Base-by-base conservation (phyloP, 257 asterid genomes). In the Marsdenia floribunda region DNA sequence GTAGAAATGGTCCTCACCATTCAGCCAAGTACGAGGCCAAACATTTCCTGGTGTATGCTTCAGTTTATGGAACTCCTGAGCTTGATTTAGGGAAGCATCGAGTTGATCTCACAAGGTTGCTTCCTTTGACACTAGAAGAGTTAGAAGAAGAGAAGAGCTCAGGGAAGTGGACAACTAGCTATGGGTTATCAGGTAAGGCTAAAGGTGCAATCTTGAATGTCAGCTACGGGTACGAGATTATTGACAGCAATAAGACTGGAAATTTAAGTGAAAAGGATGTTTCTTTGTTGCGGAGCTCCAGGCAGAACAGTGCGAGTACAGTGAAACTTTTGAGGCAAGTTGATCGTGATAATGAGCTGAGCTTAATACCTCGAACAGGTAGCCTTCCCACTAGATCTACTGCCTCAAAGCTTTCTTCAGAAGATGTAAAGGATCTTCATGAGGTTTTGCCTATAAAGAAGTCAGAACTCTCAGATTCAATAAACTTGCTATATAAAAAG, bases 151-250 rank as follows among this genome's bases (percentile, higher is more conserved):
- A 92, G 87, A 92, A 86, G 81, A 84, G 93, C 83, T 83, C 89
- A 0, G 98, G 99, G 69, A 95, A 82, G 78, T 95, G 99, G 99
- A 86, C 96, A 26, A 95, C 99, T 77, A 95, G 98, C 87, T 95
- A 86, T 83, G 82, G 84, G 78, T 82, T 95, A 79, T 87, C 97
- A 3, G 98, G 98, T 52, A 88, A 85, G 83, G 99, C 96, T 52
- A 85, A 81, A 80, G 96, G 96, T 47, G 99, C 93, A 29, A 86
- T 80, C 22, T 71, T 95, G 82, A 88, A 90, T 76, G 96, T 92
- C 74, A 95, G 97, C 83, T 90, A 90, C 78, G 92, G 90, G 37
- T 95, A 88, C 74, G 85, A 65, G 72, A 87, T 88, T 26, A 74
- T 84, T 72, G 96, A 84, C 74, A 83, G 86, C 77, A 76, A 76